phyloP scores from a whole-genome alignment of 1,284 basidiomycete species.

The Ustilago bromivora region DNA sequence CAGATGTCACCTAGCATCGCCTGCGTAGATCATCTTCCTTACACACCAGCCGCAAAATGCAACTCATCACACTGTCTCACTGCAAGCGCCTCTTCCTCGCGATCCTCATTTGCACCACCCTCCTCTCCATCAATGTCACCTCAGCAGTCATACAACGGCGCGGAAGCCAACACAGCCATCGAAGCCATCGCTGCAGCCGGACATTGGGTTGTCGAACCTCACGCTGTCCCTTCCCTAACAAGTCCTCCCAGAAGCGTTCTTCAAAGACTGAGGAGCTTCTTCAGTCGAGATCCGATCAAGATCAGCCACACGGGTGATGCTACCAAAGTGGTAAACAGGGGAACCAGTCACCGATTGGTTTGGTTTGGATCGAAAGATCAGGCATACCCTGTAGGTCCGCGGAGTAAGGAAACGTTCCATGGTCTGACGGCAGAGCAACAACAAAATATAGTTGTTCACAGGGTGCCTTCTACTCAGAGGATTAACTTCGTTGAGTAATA shows the following conservation, averaged over 20 bases:
- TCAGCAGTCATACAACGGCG: background rate
- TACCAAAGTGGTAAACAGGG: background rate
- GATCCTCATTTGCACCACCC: background rate
- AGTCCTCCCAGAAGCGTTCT: background rate
- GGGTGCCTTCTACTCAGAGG: background rate
- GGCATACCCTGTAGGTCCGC: background rate
- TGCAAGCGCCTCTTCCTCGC: background rate
- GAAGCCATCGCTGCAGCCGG: background rate
- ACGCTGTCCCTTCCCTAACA: background rate
- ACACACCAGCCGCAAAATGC: background rate
- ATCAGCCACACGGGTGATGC: background rate
- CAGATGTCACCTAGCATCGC: background rate
- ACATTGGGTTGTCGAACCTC: background rate
- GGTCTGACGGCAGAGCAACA: background rate
- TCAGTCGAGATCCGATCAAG: background rate
- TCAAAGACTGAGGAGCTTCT: background rate
- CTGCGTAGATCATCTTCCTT: background rate
- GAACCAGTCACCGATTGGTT: background rate
- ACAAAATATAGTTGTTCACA: background rate
- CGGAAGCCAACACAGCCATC: background rate
- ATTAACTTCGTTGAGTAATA: too few species aligned
- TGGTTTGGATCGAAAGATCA: background rate
- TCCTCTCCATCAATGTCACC: background rate
- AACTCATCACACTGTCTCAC: background rate
- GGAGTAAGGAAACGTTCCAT: background rate